phyloP scores from a whole-genome alignment of 305 asterid genomes.

The Vinca major region DNA sequence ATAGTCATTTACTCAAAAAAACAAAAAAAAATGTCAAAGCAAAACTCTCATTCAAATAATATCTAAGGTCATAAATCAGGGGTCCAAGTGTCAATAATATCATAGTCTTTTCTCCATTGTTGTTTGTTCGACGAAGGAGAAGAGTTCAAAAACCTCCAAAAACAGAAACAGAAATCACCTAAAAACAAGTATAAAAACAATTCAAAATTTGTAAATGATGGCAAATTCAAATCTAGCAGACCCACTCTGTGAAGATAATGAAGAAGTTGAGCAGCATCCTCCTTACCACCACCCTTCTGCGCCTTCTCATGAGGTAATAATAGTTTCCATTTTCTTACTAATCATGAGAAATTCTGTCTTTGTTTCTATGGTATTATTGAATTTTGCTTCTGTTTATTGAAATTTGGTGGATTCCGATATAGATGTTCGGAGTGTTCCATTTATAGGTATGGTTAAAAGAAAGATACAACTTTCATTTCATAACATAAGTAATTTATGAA shows the following conservation, averaged over 20 bases:
- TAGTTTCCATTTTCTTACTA: neutral
- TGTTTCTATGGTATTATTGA: neutral
- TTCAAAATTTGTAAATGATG: neutral
- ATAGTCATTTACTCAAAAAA: too few relatives aligned
- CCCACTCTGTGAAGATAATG: slow-evolving; percentile 20
- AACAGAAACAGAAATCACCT: too few relatives aligned
- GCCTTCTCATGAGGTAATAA: slow-evolving; percentile 62
- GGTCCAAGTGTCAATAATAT: too few relatives aligned
- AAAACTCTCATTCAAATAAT: too few relatives aligned
- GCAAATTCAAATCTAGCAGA: neutral
- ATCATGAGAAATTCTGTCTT: neutral
- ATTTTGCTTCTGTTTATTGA: neutral
- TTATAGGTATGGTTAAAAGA: too few relatives aligned
- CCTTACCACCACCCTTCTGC: slow-evolving; percentile 60
- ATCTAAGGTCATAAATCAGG: too few relatives aligned
- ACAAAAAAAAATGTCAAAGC: too few relatives aligned
- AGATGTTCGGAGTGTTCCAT: neutral
- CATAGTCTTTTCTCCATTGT: too few relatives aligned
- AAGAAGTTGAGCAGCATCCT: slow-evolving; percentile 20
- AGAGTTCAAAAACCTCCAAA: too few relatives aligned
- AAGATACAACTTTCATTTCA: too few relatives aligned
- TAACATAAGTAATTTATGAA: too few relatives aligned
- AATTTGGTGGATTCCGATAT: neutral
- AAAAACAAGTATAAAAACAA: neutral
- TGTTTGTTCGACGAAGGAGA: too few relatives aligned